These are phyloP conservation scores for Physcomitrium patens DNA, from an alignment of 225 moss, liverwort and hornwort genomes.

Conservation along the genomic window DNA sequence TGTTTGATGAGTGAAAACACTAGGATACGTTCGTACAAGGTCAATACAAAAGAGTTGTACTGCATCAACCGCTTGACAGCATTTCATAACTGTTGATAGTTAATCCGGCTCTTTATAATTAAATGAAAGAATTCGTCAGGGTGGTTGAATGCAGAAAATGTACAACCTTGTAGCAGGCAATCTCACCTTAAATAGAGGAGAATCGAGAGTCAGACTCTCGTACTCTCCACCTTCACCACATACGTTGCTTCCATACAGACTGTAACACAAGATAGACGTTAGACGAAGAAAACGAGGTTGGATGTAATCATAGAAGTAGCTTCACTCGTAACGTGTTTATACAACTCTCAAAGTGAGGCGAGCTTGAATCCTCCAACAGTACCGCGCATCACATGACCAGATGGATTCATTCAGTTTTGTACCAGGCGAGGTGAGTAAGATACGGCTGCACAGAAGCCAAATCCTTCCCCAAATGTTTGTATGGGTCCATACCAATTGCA, in stretches of 20 bases:
- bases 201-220: constrained; percentile 89
- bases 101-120: neutral
- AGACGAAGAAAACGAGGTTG: neutral
- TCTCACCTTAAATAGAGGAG: constrained; percentile 79
- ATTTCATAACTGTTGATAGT: neutral
- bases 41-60: neutral
- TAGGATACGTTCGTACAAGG: neutral
- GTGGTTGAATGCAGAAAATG: constrained; percentile 4
- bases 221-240: constrained; percentile 99
- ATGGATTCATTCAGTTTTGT: constrained; percentile 18
- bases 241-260: constrained; percentile 86
- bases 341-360: neutral
- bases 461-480: constrained; percentile 93
- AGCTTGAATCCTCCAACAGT: neutral
- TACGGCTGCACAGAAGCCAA: constrained; percentile 77
- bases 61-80: neutral
- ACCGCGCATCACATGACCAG: neutral
- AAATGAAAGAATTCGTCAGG: neutral
- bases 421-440: constrained; percentile 82
- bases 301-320: neutral
- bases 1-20: neutral
- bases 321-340: neutral
- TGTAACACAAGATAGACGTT: constrained; percentile 33
- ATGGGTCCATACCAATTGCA: constrained; percentile 91
- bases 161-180: neutral